phyloP scores from a whole-genome alignment of 192 early-diverging fungal species.

The Coemansia nantahalensis region DNA sequence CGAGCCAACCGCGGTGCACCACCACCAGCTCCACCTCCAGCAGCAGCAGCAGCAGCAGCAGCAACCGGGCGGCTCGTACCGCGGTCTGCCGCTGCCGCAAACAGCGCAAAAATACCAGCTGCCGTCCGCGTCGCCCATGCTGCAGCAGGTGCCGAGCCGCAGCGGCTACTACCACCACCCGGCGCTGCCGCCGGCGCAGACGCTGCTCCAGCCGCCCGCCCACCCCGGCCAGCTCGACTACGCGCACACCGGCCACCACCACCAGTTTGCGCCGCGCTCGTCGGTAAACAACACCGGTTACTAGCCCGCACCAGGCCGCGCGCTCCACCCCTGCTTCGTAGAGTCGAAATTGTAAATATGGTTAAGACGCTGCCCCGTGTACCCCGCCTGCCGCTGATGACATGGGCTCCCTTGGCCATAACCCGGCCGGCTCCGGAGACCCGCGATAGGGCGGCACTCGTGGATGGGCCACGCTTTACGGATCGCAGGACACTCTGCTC shows the following conservation, averaged over 20 bases:
- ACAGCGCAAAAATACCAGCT: not conserved
- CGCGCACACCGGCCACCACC: not conserved
- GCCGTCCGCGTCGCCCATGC: constrained; percentile 19
- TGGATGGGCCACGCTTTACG: too few relatives aligned
- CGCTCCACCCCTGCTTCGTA: too few relatives aligned
- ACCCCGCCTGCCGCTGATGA: too few relatives aligned
- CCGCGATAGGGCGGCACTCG: too few relatives aligned
- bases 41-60: too few relatives aligned
- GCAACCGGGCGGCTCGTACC: not conserved
- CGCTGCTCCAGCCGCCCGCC: constrained; percentile 34
- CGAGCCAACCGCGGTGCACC: not conserved
- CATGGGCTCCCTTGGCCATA: too few relatives aligned
- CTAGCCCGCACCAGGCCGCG: not conserved
- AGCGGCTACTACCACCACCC: constrained; percentile 27
- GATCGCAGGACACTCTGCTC: too few relatives aligned
- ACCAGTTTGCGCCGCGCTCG: constrained; percentile 13
- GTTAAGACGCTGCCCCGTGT: too few relatives aligned
- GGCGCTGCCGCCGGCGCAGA: constrained; percentile 42
- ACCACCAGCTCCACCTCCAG: too few relatives aligned
- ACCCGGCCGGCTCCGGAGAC: too few relatives aligned
- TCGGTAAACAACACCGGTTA: constrained; percentile 14
- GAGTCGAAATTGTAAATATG: too few relatives aligned
- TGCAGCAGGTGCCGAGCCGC: constrained; percentile 20
- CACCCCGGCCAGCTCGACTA: constrained; percentile 9
- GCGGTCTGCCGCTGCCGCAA: not conserved